phyloP scores from a whole-genome alignment of 2,329 filamentous ascomycete species.

The Cercospora citrullina region DNA sequence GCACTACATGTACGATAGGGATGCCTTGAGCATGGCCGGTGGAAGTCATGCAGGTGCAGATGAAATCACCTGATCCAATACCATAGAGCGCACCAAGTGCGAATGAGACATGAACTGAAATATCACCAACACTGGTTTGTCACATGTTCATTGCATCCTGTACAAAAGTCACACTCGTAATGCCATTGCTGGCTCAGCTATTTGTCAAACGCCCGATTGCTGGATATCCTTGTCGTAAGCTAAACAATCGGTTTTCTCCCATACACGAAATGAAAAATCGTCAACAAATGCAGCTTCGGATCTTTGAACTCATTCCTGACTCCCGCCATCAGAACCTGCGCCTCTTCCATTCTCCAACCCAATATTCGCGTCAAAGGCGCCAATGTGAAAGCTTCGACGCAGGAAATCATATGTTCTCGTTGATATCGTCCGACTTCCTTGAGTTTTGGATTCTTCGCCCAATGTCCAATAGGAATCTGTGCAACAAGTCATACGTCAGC shows the following conservation, averaged over 20 bases:
- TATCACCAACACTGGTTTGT: not conserved
- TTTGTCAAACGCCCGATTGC: not conserved
- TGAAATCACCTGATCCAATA: not conserved
- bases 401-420: conserved; percentile 24
- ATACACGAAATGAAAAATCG: conserved; percentile 20
- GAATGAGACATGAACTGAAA: conserved; percentile 8
- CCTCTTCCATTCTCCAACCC: conserved; percentile 37
- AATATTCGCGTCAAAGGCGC: conserved; percentile 44
- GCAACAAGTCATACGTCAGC: not conserved
- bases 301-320: conserved; percentile 23
- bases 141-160: not conserved
- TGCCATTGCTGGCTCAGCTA: not conserved
- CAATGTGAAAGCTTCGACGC: conserved; percentile 39
- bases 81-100: conserved; percentile 8
- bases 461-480: conserved; percentile 24
- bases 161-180: not conserved
- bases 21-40: not conserved
- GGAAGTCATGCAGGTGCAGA: not conserved
- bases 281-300: conserved; percentile 21
- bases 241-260: conserved; percentile 13
- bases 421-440: conserved; percentile 26
- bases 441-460: conserved; percentile 25
- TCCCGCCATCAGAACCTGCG: conserved; percentile 21
- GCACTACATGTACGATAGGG: not conserved
- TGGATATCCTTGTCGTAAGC: not conserved